Evolutionary conservation across 2,329 filamentous ascomycete species (phyloP).

Genomic region (Pseudophaeomoniella oleicola): DNA sequence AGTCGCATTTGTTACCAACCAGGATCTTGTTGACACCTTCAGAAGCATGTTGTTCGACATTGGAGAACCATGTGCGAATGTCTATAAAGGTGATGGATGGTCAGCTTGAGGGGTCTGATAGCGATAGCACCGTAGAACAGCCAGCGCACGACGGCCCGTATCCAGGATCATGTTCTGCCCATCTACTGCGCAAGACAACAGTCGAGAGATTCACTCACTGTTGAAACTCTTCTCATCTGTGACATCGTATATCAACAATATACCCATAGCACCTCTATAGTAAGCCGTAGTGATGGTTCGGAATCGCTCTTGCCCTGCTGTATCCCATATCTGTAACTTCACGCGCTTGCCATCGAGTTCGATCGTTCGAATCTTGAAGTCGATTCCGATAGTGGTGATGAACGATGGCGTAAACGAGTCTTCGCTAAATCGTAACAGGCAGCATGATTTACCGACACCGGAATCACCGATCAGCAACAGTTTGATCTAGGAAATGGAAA

Average conservation of each 20-base stretch:
- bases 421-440: conserved; percentile 89
- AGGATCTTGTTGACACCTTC: conserved; percentile 99
- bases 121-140: too few species aligned
- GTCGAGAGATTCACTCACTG: conserved; percentile 52
- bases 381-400: conserved; percentile 98
- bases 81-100: conserved; percentile 41
- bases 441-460: conserved; percentile 94
- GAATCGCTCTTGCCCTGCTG: conserved; percentile 94
- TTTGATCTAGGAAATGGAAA: conserved; percentile 61
- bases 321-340: conserved; percentile 99
- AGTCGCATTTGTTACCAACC: conserved; percentile 98
- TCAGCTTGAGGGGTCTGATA: too few species aligned
- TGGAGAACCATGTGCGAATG: conserved; percentile 98
- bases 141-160: too few species aligned
- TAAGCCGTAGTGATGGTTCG: conserved; percentile 97
- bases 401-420: conserved; percentile 95
- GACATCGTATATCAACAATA: conserved; percentile 93
- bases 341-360: conserved; percentile 97
- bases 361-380: conserved; percentile 99
- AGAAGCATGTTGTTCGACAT: conserved; percentile 94
- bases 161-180: conserved; percentile 2
- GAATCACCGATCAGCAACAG: conserved; percentile 93
- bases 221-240: conserved; percentile 93
- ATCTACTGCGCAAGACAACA: not conserved
- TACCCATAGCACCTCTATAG: conserved; percentile 97